A percentile compares a stretch with the other conserved stretches of the same genome.
Evolutionary conservation across 1,284 basidiomycete genomes (phyloP).

Genomic region (Uromyces viciae-fabae): DNA sequence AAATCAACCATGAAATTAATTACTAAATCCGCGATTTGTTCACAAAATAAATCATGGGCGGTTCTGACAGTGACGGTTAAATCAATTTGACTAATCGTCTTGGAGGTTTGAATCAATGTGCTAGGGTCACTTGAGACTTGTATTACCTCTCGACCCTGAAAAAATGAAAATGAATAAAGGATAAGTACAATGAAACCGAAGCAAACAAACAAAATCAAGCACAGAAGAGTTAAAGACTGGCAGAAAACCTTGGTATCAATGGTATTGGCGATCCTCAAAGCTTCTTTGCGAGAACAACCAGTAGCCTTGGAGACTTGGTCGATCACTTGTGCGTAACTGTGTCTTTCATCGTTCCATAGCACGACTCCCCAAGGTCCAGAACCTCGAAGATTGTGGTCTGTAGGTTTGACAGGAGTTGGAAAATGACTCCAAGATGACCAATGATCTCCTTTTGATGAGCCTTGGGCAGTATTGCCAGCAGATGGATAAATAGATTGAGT

Average conservation of each 20-base stretch:
- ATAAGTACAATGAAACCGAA: constrained; percentile 5
- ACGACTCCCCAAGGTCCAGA: constrained; percentile 76
- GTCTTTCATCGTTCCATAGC: constrained; percentile 97
- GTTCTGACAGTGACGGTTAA: constrained; percentile 83
- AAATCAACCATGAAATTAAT: constrained; percentile 83
- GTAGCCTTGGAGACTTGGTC: constrained; percentile 71
- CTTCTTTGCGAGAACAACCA: constrained; percentile 64
- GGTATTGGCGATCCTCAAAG: constrained; percentile 64
- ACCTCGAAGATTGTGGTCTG: constrained; percentile 46
- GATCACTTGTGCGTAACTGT: constrained; percentile 84
- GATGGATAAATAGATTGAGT: background rate
- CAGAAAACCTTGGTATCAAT: constrained; percentile 65
- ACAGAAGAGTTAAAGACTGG: background rate
- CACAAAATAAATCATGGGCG: constrained; percentile 82
- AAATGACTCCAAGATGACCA: constrained; percentile 38
- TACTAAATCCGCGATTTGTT: constrained; percentile 76
- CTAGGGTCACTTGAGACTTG: constrained; percentile 69
- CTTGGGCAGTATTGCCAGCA: background rate
- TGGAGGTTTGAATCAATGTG: constrained; percentile 73
- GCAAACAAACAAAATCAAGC: background rate
- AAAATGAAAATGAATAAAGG: background rate
- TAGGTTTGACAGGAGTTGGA: constrained; percentile 13
- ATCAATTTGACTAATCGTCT: constrained; percentile 79
- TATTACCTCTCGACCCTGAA: constrained; percentile 74
- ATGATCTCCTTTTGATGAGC: constrained; percentile 11